Evolutionary conservation across 2,329 filamentous ascomycete genomes (phyloP), one percentile per base, ranked within the genome.

Genomic region (Venturia nashicola): DNA sequence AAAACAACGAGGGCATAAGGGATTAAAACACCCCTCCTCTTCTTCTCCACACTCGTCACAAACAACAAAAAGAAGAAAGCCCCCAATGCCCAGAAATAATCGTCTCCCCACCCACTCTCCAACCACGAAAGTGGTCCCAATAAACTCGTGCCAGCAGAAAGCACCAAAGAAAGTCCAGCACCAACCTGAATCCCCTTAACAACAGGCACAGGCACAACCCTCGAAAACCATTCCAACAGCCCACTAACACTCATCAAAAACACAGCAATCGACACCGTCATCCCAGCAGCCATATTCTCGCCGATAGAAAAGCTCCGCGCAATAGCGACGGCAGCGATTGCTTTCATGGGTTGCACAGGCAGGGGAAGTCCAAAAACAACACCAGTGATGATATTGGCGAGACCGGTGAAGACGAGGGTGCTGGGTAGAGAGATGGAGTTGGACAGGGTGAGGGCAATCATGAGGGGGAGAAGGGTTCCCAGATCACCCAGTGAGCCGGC

Each of bases 141-240:
- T 65, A 95, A 81, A 59, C 79, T 82, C 0, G 81, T 79, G 3
- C 90, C 91, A 8, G 91, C 90, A 14, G 89, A 88, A 65, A 96
- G 82, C 63, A 91, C 83, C 18, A 97, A 82, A 18, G 88, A 91
- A 59, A 97, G 79, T 1, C 93, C 93, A 5, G 93, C 93, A 44
- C 93, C 93, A 59, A 97, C 85, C 75, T 97, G 94, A 68, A 97
- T 97, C 39, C 93, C 93, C 72, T 96, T 96, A 62, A 97, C 87
- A 0, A 97, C 88, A 0, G 92, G 90, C 16, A 92, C 84, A 0
- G 93, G 93, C 9, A 95, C 88, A 16, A 86, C 79, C n/a, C 79
- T 76, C 9, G 89, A 86, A 61, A 90, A 86, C 81, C 86, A 88
- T 65, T 81, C 81, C 40, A 65, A 12, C 20, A 64, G 20, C 0